Conservation (phyloP, 495 filamentous ascomycete species). For the Margaritispora aquatica region DNA sequence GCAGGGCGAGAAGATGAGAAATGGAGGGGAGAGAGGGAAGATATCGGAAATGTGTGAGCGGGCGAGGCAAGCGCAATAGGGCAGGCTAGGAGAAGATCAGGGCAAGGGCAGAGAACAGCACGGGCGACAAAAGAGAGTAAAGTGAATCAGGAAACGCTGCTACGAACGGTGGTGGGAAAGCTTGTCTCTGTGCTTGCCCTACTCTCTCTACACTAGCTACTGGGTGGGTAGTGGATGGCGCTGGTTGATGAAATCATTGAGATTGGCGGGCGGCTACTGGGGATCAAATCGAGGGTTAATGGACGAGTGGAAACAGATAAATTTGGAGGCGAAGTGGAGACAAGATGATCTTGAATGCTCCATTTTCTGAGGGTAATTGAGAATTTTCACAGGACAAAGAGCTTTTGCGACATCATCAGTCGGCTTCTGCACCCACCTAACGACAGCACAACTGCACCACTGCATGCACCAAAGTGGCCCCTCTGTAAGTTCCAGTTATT, state of each 20-base stretch:
- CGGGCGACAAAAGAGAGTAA: neutral
- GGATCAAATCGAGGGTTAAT: no score
- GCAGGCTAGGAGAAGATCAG: neutral
- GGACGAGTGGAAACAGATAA: neutral
- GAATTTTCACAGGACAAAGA: neutral
- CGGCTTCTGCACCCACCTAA: neutral
- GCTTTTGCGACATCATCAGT: neutral
- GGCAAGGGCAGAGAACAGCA: neutral
- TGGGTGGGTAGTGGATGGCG: neutral
- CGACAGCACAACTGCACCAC: neutral
- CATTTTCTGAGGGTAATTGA: neutral
- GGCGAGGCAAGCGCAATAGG: neutral
- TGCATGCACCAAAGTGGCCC: neutral
- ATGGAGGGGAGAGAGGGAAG: neutral
- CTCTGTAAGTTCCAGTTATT: neutral
- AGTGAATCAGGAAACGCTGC: neutral
- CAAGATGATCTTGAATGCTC: neutral
- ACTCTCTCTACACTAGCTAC: no score
- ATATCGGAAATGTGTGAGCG: neutral
- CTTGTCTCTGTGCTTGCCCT: neutral
- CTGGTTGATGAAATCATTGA: neutral
- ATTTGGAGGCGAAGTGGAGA: neutral
- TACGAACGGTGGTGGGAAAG: neutral
- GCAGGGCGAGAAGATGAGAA: neutral
- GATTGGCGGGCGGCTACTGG: neutral